Percentiles rank a stretch among this genome's conserved stretches.
phyloP scores from a whole-genome alignment of 1,139 yeast species.

The Yamadazyma oceani region DNA sequence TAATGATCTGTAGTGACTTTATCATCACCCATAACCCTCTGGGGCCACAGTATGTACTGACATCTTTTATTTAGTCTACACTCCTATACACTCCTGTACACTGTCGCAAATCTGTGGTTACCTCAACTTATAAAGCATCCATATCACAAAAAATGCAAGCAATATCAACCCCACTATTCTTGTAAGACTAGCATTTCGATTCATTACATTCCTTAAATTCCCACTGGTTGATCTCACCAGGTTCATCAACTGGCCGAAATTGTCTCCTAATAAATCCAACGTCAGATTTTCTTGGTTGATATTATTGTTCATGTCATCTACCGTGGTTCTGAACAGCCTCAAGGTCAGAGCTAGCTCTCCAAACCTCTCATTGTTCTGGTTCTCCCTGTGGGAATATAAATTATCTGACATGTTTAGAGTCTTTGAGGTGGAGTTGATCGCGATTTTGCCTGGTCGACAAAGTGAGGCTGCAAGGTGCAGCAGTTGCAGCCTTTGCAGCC shows the following conservation, averaged over 20 bases:
- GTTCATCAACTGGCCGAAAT: slow-evolving; percentile 59
- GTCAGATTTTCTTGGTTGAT: slow-evolving; percentile 46
- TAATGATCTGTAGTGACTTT: too few species aligned
- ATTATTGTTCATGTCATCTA: slow-evolving; percentile 45
- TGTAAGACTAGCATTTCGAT: slow-evolving; percentile 43
- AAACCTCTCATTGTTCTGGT: slow-evolving; percentile 45
- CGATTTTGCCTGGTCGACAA: too few species aligned
- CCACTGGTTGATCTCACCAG: slow-evolving; percentile 67
- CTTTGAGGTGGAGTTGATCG: too few species aligned
- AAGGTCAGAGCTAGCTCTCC: slow-evolving; percentile 47
- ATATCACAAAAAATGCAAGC: slow-evolving; percentile 60
- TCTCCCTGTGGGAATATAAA: slow-evolving; percentile 45
- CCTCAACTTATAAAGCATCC: slow-evolving; percentile 58
- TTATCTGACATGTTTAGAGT: slow-evolving; percentile 29
- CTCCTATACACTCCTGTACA: too few species aligned
- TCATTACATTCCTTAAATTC: slow-evolving; percentile 56
- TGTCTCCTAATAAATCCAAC: slow-evolving; percentile 56
- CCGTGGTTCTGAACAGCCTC: slow-evolving; percentile 45
- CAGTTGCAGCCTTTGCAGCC: too few species aligned
- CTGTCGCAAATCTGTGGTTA: slow-evolving; percentile 4
- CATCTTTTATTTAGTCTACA: too few species aligned
- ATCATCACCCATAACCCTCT: too few species aligned
- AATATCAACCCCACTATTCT: slow-evolving; percentile 50
- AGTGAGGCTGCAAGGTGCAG: too few species aligned
- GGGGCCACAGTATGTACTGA: too few species aligned